phyloP scores from a whole-genome alignment of 192 early-diverging fungal species.

The Funneliformis geosporum region DNA sequence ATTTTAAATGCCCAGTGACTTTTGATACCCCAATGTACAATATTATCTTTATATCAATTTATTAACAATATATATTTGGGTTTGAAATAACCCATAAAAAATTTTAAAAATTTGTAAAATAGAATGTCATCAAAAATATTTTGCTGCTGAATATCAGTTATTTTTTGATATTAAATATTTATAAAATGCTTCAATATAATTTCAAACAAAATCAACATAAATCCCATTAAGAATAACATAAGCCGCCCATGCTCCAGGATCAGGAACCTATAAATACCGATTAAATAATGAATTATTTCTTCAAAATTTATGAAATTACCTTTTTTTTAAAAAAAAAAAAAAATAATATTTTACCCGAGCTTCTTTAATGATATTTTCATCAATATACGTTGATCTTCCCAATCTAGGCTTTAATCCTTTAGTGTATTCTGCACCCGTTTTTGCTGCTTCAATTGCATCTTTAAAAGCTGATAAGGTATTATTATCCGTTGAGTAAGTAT shows the following conservation, averaged over 20 bases:
- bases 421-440: constrained; percentile 56
- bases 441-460: constrained; percentile 54
- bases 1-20: no score
- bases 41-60: no score
- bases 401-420: constrained; percentile 59
- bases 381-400: constrained; percentile 67
- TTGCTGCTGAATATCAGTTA: no score
- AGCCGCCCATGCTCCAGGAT: constrained; percentile 63
- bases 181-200: no score
- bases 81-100: no score
- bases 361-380: constrained; percentile 45
- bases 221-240: constrained; percentile 49
- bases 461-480: constrained; percentile 40
- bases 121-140: no score
- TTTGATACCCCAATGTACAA: no score
- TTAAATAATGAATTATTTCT: not conserved
- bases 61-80: no score
- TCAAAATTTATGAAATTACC: not conserved
- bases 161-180: no score
- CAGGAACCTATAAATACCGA: constrained; percentile 29
- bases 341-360: constrained; percentile 10
- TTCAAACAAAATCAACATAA: not conserved
- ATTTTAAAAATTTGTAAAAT: no score
- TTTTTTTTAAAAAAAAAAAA: no score
- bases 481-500: constrained; percentile 43